Percentiles rank a stretch among this genome's conserved stretches.
These are phyloP conservation scores for Cenchrus fungigraminus DNA, from an alignment of 176 grass and related monocot genomes.

Conservation along the genomic window DNA sequence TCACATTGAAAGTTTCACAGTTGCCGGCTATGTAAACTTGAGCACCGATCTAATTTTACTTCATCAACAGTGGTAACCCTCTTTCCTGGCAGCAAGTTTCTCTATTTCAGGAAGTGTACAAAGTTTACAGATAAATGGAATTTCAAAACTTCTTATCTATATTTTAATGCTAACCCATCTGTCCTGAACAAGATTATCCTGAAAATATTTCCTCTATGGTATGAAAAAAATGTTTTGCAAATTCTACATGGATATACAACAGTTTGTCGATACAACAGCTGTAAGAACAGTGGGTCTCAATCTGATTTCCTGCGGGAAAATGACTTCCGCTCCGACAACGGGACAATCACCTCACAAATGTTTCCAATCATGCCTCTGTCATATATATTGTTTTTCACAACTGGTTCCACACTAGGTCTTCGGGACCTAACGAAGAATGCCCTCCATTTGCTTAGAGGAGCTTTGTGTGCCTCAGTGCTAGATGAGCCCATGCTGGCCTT, in stretches of 20 bases:
- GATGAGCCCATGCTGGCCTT: constrained; percentile 49
- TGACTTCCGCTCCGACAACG: constrained; percentile 68
- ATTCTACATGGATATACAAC: constrained; percentile 52
- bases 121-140: not conserved
- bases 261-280: constrained; percentile 38
- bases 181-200: not conserved
- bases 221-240: not conserved
- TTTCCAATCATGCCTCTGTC: constrained; percentile 72
- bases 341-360: constrained; percentile 76
- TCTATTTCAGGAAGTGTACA: not conserved
- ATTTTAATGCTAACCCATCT: not conserved
- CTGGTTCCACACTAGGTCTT: constrained; percentile 44
- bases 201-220: constrained; percentile 15
- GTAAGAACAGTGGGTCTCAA: constrained; percentile 37
- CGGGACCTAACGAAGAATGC: constrained; percentile 54
- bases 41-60: not conserved
- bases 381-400: constrained; percentile 85
- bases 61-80: not conserved
- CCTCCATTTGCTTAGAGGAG: constrained; percentile 75
- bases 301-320: constrained; percentile 62
- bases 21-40: not conserved
- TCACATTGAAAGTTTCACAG: not conserved
- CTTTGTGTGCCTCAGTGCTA: constrained; percentile 33
- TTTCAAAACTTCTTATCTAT: not conserved
- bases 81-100: not conserved